Base-by-base conservation (phyloP, 805 yeast genomes). In the Cyberlindnera americana region DNA sequence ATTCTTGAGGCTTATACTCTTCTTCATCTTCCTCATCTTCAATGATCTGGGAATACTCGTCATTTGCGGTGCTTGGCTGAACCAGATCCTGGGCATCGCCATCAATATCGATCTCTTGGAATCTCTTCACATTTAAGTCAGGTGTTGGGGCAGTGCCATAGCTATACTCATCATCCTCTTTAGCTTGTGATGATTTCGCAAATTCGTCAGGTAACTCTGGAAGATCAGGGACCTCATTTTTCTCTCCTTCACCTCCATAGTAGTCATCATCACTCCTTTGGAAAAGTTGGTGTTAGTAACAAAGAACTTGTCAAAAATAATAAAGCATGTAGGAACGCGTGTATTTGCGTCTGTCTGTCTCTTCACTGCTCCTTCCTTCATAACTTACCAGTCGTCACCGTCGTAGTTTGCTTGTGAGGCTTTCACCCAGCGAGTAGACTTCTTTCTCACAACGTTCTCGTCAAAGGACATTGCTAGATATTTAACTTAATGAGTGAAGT, bases 361-460 rank as follows among this genome's bases (percentile, higher is more conserved):
- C 24, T 8, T 11, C 24, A 8, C 24, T 22, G 24, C 24, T 22
- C 11, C 11, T 8, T 11, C 24, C 24, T 8, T 11, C 8, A 25
- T 25, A 15, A 48, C 57, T 36, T 25, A 51, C 72, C 72, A 67
- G 29, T 62, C 71, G 6, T 65, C 65, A 19, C 72, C 72, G 42
- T 64, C 68, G 38, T 67, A 67, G 23, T 59, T 62, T 3, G 64
- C 65, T 32, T 59, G 57, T 0, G 67, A 60, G 6, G 68, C 71
- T 40, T 65, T 64, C 3, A 54, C 64, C 72, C 72, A 67, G 27
- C 72, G 58, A 29, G 65, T 59, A 2, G 69, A 64, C 45, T 66
- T 66, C 50, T 60, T 55, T 40, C 72, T 59, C 14, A 42, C 60
- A 4, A 67, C 62, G n/a, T 59, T 38, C 19, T 52, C 56, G 14